phyloP scores from a whole-genome alignment of 225 moss, liverwort and hornwort species.

The Sphagnum tenellum region DNA sequence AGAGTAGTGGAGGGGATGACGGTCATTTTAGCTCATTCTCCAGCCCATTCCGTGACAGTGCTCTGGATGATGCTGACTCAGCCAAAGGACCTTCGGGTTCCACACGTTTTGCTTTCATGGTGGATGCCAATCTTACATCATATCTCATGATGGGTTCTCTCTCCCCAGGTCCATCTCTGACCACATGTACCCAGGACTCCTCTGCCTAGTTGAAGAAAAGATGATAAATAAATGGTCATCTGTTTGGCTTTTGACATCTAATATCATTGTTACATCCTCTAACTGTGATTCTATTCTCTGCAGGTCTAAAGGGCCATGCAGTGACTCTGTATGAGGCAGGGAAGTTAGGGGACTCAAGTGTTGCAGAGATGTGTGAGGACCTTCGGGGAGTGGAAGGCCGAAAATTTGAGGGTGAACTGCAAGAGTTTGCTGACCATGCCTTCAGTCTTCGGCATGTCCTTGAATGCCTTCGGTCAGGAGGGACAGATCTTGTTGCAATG shows the following conservation, averaged over 20 bases:
- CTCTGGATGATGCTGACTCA: constrained; percentile 36
- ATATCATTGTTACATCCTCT: too few relatives aligned
- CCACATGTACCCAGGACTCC: background rate
- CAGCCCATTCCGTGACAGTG: constrained; percentile 57
- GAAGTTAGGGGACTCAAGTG: constrained; percentile 88
- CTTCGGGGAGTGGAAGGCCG: constrained; percentile 92
- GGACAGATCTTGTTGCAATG: constrained; percentile 18
- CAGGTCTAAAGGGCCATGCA: constrained; percentile 98
- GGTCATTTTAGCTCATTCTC: constrained; percentile 35
- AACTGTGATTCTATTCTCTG: background rate
- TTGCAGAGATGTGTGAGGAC: constrained; percentile 98
- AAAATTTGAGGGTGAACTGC: constrained; percentile 95
- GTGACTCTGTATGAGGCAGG: constrained; percentile 96
- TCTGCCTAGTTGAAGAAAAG: too few relatives aligned
- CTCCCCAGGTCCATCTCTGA: constrained; percentile 62
- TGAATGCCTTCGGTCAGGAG: constrained; percentile 83
- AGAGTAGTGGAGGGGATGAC: constrained; percentile 48
- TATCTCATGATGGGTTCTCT: constrained; percentile 99
- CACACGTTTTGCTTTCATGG: constrained; percentile 93
- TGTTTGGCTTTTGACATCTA: too few relatives aligned
- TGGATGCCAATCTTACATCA: constrained; percentile 94
- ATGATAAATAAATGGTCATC: too few relatives aligned
- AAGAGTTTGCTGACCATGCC: constrained; percentile 93
- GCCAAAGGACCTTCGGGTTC: constrained; percentile 38
- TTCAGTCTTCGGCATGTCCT: constrained; percentile 93